Evolutionary conservation across 202 grass and related monocot species (phyloP), one percentile per base, ranked within the genome.

Genomic region (Saccharum hybrid): DNA sequence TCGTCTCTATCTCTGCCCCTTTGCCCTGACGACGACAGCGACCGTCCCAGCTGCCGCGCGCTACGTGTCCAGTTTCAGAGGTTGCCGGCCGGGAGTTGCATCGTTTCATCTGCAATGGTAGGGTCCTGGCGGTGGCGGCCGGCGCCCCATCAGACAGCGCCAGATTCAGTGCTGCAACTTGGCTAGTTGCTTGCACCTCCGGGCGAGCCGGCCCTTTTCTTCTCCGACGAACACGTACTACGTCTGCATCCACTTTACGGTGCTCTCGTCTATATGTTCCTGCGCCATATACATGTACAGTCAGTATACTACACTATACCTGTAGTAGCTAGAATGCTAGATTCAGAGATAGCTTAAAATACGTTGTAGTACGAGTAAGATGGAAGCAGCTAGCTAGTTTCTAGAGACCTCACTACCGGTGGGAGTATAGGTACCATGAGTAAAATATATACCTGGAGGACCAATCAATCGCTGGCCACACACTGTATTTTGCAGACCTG

Each of bases 31-130:
- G 37, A 11, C 39, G 11, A 26, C 60, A 75, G 43, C 62, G 4
- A 36, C 48, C 48, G 13, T 51, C 7, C 56, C 45, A 69, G 6
- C 59, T 80, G 60, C 54, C 72, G 68, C 43, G 41, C 30, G 62
- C 48, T 82, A 86, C 88, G 84, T 84, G 88, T 87, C 70, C 81
- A 72, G 41, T 66, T 64, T 43, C 52, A 74, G 79, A 75, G 59
- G 73, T 54, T 75, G 63, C 34, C 75, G 21, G 23, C 9, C 66
- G 66, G 40, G n/a, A 19, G 15, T 36, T 60, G 72, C 39, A 64
- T 64, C 12, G 56, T 59, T 81, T 81, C 77, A 69, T 76, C 77
- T 3, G 6, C 16, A 15, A 52, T 46, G 64, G 65, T 22, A 56
- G 73, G 66, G 71, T 73, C 71, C 7, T 22, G 39, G 54, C 54